Evolutionary conservation across 768 basidiomycete genomes (phyloP).

Genomic region (Lactifluus hygrophoroides): DNA sequence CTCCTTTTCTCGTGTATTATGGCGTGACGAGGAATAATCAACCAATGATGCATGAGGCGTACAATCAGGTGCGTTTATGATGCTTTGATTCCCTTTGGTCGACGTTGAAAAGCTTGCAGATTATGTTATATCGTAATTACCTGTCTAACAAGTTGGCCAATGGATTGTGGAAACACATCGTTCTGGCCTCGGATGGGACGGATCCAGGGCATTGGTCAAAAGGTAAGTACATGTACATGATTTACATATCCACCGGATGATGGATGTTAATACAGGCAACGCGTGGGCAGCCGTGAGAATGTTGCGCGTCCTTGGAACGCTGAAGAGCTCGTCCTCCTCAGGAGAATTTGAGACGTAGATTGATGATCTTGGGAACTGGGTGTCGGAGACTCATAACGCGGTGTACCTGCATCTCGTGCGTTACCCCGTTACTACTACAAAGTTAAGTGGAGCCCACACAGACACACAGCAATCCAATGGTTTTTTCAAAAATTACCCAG

Average conservation of each 20-base stretch:
- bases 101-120: slow-evolving; percentile 22
- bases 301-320: slow-evolving; percentile 71
- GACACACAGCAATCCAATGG: slow-evolving; percentile 35
- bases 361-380: slow-evolving; percentile 54
- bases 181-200: too few relatives aligned
- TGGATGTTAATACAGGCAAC: slow-evolving; percentile 45
- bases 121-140: slow-evolving; percentile 59
- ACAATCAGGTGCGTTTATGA: slow-evolving; percentile 40
- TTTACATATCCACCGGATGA: not conserved
- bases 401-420: slow-evolving; percentile 57
- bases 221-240: slow-evolving; percentile 32
- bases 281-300: slow-evolving; percentile 88
- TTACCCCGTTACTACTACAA: slow-evolving; percentile 7
- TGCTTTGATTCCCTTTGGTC: too few relatives aligned
- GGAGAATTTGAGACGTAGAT: slow-evolving; percentile 42
- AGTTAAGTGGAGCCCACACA: too few relatives aligned
- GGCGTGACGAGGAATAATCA: slow-evolving; percentile 47
- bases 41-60: slow-evolving; percentile 52
- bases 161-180: too few relatives aligned
- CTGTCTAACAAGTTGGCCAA: slow-evolving; percentile 51
- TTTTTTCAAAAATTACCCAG: slow-evolving; percentile 71
- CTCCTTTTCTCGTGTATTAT: too few relatives aligned
- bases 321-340: slow-evolving; percentile 51
- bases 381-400: slow-evolving; percentile 61
- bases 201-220: too few relatives aligned